Conservation (phyloP, 352 stramenopile genomes). For the Pythium scleroteichum region DNA sequence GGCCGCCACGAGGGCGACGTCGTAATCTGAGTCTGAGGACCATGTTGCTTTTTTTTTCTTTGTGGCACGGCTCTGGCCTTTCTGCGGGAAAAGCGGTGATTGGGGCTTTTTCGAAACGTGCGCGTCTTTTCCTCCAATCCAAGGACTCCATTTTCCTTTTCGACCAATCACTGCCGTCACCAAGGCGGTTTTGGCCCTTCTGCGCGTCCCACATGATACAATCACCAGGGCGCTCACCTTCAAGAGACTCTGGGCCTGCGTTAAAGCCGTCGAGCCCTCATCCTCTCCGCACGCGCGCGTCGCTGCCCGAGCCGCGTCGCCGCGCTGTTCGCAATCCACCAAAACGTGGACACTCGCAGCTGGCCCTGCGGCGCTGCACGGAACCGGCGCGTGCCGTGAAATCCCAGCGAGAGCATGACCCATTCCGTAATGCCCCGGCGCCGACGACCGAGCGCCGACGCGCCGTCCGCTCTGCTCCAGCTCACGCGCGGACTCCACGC, state of each 20-base stretch:
- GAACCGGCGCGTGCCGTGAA: no score
- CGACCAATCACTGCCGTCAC: constrained; percentile 5
- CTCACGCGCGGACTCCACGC: constrained; percentile 11
- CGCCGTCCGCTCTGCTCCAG: constrained; percentile 1
- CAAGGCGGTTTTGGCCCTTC: constrained; percentile 25
- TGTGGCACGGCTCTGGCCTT: constrained; percentile 1
- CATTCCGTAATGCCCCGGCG: no score
- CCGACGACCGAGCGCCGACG: neutral
- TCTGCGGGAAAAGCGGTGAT: constrained; percentile 13
- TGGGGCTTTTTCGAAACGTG: neutral
- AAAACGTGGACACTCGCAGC: no score
- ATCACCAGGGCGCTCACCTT: constrained; percentile 20
- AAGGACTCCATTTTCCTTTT: neutral
- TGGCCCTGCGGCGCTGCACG: no score
- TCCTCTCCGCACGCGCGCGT: no score
- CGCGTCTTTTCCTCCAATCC: constrained; percentile 11
- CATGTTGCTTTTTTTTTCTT: neutral
- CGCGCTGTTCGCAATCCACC: no score
- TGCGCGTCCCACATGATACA: constrained; percentile 30
- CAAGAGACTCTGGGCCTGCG: constrained; percentile 7
- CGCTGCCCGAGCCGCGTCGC: no score
- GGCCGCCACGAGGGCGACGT: no score
- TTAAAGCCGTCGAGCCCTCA: constrained; percentile 5
- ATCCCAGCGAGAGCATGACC: no score
- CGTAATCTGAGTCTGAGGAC: constrained; percentile 22